phyloP scores from a whole-genome alignment of 179 eudicot genomes.

The Silene vulgaris region DNA sequence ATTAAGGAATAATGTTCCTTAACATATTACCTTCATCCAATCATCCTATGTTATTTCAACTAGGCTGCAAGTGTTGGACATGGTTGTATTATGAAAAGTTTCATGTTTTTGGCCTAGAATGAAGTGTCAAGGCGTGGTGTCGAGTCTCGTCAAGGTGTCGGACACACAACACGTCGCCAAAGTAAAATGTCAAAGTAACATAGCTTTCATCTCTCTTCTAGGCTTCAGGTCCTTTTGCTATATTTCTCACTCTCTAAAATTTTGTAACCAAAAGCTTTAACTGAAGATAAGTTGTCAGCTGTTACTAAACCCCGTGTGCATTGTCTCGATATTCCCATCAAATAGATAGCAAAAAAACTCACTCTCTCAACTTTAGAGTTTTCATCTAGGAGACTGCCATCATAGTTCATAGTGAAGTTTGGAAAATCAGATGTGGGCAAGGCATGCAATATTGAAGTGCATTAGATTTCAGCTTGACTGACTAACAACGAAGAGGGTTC shows the following conservation, averaged over 20 bases:
- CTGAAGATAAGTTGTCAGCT: too few relatives aligned
- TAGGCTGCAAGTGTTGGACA: too few relatives aligned
- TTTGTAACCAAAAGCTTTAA: not conserved
- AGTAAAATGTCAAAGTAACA: too few relatives aligned
- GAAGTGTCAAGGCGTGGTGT: too few relatives aligned
- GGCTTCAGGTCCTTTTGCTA: not conserved
- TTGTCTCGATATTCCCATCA: not conserved
- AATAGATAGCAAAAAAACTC: not conserved
- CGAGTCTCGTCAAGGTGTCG: too few relatives aligned
- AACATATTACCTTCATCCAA: too few relatives aligned
- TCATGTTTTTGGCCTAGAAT: too few relatives aligned
- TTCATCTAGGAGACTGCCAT: not conserved
- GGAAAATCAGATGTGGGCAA: not conserved
- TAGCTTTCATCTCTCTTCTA: not conserved
- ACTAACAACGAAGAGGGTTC: not conserved
- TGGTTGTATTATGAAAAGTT: too few relatives aligned
- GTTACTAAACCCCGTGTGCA: not conserved
- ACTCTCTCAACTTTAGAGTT: not conserved
- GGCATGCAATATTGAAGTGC: not conserved
- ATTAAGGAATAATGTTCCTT: too few relatives aligned
- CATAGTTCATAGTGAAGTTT: not conserved
- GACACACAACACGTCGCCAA: too few relatives aligned
- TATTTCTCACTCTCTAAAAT: not conserved
- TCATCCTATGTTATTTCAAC: too few relatives aligned
- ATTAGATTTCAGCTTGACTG: not conserved